Percentiles rank a stretch among this genome's conserved stretches.
These are phyloP conservation scores for Papilionanthe hybrid DNA, from an alignment of 116 monocot species.

Conservation along the genomic window DNA sequence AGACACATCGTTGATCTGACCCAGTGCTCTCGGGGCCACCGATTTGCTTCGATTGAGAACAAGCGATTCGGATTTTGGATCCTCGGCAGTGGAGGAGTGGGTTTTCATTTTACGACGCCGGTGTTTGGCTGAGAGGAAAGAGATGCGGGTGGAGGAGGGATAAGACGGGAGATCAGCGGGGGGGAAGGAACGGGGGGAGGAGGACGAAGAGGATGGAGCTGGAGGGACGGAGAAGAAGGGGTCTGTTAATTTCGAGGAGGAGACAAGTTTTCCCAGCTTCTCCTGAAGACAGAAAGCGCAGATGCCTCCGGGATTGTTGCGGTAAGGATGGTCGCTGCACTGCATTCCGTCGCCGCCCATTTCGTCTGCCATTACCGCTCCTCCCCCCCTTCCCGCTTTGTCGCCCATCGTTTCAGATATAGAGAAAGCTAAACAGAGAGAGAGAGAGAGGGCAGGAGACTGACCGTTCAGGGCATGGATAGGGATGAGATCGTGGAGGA, in stretches of 20 bases:
- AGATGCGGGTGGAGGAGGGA: slow-evolving; percentile 1
- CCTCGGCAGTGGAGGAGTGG: background rate
- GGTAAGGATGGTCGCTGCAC: slow-evolving; percentile 62
- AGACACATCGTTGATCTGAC: background rate
- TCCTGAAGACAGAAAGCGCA: slow-evolving; percentile 93
- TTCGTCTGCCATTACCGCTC: slow-evolving; percentile 1
- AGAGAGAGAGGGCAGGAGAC: background rate
- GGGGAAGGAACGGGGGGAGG: slow-evolving; percentile 5
- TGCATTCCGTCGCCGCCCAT: slow-evolving; percentile 14
- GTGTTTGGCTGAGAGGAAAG: slow-evolving; percentile 10
- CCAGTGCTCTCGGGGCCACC: slow-evolving; percentile 35
- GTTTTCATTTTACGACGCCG: slow-evolving; percentile 14
- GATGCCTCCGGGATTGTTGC: slow-evolving; percentile 58
- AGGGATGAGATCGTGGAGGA: background rate
- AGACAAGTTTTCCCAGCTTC: slow-evolving; percentile 76
- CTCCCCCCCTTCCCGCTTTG: background rate
- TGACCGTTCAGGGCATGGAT: background rate
- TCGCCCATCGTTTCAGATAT: background rate
- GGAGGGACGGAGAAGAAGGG: background rate
- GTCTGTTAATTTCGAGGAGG: slow-evolving; percentile 4
- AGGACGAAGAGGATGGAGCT: slow-evolving; percentile 2
- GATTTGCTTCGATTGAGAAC: slow-evolving; percentile 68
- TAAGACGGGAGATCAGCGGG: background rate
- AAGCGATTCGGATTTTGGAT: slow-evolving; percentile 4
- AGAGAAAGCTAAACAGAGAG: background rate